phyloP scores from a whole-genome alignment of 768 basidiomycete genomes.

The Bullera alba region DNA sequence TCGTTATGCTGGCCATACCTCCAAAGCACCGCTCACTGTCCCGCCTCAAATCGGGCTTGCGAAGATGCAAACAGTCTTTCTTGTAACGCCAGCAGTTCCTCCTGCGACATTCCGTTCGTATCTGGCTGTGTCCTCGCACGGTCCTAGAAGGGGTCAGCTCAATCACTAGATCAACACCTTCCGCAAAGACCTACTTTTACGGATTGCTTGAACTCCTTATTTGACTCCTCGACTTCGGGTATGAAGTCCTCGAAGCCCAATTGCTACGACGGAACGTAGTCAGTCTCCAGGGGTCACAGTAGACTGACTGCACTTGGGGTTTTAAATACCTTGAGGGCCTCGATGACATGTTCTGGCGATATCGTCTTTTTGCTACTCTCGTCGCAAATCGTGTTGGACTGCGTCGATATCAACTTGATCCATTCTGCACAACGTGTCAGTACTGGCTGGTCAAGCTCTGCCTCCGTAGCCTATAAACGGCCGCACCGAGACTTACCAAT shows the following conservation, averaged over 20 bases:
- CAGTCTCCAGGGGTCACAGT: background rate
- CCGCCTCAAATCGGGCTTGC: slow-evolving; percentile 50
- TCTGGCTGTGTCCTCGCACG: slow-evolving; percentile 31
- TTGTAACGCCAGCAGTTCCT: slow-evolving; percentile 79
- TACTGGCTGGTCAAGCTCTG: background rate
- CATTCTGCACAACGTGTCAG: slow-evolving; percentile 74
- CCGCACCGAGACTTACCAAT: slow-evolving; percentile 85
- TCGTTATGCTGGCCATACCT: no score
- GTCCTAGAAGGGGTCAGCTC: slow-evolving; percentile 19
- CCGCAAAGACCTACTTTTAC: slow-evolving; percentile 59
- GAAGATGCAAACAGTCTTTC: slow-evolving; percentile 89
- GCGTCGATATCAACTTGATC: slow-evolving; percentile 92
- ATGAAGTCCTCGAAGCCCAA: slow-evolving; percentile 90
- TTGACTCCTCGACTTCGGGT: slow-evolving; percentile 78
- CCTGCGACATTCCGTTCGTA: slow-evolving; percentile 83
- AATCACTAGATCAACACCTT: background rate
- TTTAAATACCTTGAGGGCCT: slow-evolving; percentile 80
- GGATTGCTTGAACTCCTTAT: slow-evolving; percentile 93
- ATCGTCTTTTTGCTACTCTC: slow-evolving; percentile 98
- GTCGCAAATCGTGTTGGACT: slow-evolving; percentile 97
- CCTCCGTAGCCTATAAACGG: background rate
- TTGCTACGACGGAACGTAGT: slow-evolving; percentile 53
- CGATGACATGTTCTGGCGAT: slow-evolving; percentile 91
- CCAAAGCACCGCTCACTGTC: no score
- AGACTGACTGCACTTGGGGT: slow-evolving; percentile 24